Evolutionary conservation across 2,329 filamentous ascomycete species (phyloP).

Genomic region (Trichoderma lentiforme): DNA sequence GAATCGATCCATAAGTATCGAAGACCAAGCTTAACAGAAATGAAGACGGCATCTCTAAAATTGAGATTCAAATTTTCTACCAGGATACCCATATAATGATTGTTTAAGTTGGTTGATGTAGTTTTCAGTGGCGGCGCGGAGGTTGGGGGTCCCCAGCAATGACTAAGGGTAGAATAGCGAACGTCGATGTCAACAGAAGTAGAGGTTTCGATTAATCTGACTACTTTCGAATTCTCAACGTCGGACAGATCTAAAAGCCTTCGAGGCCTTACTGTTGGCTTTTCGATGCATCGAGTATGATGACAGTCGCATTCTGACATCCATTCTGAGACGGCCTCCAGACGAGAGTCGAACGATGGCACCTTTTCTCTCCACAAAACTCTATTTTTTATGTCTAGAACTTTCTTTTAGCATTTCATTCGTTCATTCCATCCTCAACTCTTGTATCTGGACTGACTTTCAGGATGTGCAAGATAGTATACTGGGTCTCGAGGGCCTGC

Average conservation of each 20-base stretch:
- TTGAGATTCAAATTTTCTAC: neutral
- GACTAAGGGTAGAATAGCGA: neutral
- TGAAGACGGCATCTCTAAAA: neutral
- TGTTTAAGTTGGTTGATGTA: neutral
- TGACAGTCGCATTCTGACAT: neutral
- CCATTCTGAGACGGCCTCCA: neutral
- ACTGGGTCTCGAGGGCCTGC: neutral
- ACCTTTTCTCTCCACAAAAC: neutral
- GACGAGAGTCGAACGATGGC: neutral
- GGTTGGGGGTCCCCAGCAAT: neutral
- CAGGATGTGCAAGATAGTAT: neutral
- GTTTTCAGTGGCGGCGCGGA: neutral
- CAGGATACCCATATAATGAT: neutral
- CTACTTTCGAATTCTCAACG: neutral
- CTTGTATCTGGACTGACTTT: neutral
- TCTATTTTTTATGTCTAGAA: neutral
- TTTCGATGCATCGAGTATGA: neutral
- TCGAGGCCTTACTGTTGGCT: neutral
- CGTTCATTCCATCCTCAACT: fast-evolving
- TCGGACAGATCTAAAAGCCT: neutral
- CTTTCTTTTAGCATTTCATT: neutral
- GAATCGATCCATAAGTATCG: neutral
- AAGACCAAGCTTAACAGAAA: neutral
- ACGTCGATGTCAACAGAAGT: neutral
- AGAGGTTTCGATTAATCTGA: neutral